Percentiles rank a stretch among this genome's conserved stretches.
phyloP scores from a whole-genome alignment of 2,329 filamentous ascomycete species.

The Colletotrichum navitas region DNA sequence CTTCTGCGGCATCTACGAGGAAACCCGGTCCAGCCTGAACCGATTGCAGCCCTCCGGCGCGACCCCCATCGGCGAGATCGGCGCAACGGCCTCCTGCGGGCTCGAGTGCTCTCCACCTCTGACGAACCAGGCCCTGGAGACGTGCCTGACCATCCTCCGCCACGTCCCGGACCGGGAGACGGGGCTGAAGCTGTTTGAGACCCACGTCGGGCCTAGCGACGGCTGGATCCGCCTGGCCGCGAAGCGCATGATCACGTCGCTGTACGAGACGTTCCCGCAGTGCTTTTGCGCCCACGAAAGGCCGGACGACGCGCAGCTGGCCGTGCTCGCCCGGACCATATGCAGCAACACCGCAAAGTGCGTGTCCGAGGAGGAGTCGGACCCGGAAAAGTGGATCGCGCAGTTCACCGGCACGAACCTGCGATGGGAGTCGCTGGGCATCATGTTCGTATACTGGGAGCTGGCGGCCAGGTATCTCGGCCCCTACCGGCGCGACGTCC shows the following conservation, averaged over 20 bases:
- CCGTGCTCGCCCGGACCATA: slow-evolving; percentile 52
- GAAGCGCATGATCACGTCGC: slow-evolving; percentile 47
- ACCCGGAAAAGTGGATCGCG: slow-evolving; percentile 53
- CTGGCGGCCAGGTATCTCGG: slow-evolving; percentile 30
- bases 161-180: slow-evolving; percentile 49
- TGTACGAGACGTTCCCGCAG: slow-evolving; percentile 49
- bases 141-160: slow-evolving; percentile 54
- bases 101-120: slow-evolving; percentile 34
- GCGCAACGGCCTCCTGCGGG: slow-evolving; percentile 18
- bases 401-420: slow-evolving; percentile 55
- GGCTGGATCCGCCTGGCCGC: slow-evolving; percentile 51
- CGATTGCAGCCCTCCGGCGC: slow-evolving; percentile 46
- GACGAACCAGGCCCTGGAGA: slow-evolving; percentile 48
- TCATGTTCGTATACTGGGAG: slow-evolving; percentile 51
- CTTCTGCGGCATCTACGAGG: slow-evolving; percentile 57
- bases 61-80: slow-evolving; percentile 31
- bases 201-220: slow-evolving; percentile 45
- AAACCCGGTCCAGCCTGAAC: slow-evolving; percentile 56
- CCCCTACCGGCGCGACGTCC: slow-evolving; percentile 29
- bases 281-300: slow-evolving; percentile 46
- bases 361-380: slow-evolving; percentile 51
- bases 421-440: slow-evolving; percentile 59
- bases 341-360: slow-evolving; percentile 54
- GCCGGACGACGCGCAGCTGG: slow-evolving; percentile 47
- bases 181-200: slow-evolving; percentile 44